Evolutionary conservation across 2,329 filamentous ascomycete species (phyloP).

Genomic region (Thielaviopsis populi): DNA sequence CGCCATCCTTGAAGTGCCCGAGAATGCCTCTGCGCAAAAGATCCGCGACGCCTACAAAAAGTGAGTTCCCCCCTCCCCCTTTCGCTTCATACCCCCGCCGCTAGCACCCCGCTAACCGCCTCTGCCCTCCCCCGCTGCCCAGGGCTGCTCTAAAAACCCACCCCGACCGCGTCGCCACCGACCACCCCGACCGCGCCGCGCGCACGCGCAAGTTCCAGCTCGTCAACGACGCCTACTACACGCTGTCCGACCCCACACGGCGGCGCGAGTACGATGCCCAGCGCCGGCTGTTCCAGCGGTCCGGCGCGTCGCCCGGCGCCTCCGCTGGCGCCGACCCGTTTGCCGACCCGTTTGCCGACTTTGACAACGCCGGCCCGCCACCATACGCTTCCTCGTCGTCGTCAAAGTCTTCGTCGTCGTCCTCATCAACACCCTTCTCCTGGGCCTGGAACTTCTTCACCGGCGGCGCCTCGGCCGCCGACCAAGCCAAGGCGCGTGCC

Average conservation of each 20-base stretch:
- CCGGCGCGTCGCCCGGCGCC: constrained; percentile 15
- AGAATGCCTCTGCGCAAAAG: constrained; percentile 64
- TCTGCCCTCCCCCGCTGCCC: constrained; percentile 8
- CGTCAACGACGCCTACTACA: constrained; percentile 88
- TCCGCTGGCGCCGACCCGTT: constrained; percentile 8
- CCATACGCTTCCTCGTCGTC: constrained; percentile 6
- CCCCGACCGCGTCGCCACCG: constrained; percentile 71
- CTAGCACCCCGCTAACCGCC: background rate
- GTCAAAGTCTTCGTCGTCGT: constrained; percentile 29
- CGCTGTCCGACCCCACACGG: constrained; percentile 62
- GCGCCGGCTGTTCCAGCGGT: constrained; percentile 24
- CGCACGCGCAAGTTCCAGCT: constrained; percentile 83
- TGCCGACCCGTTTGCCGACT: constrained; percentile 31
- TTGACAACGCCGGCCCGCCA: constrained; percentile 24
- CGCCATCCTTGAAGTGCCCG: constrained; percentile 55
- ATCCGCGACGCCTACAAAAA: constrained; percentile 92
- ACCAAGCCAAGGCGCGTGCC: constrained; percentile 28
- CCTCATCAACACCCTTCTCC: constrained; percentile 42
- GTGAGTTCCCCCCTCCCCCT: constrained; percentile 27
- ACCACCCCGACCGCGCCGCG: constrained; percentile 65
- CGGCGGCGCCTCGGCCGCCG: constrained; percentile 24
- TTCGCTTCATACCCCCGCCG: background rate
- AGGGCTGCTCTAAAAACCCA: constrained; percentile 84
- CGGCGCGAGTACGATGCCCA: constrained; percentile 75
- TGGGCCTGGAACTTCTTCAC: constrained; percentile 60